Evolutionary conservation across 768 basidiomycete species (phyloP).

Genomic region (Strobilomyces confusus): DNA sequence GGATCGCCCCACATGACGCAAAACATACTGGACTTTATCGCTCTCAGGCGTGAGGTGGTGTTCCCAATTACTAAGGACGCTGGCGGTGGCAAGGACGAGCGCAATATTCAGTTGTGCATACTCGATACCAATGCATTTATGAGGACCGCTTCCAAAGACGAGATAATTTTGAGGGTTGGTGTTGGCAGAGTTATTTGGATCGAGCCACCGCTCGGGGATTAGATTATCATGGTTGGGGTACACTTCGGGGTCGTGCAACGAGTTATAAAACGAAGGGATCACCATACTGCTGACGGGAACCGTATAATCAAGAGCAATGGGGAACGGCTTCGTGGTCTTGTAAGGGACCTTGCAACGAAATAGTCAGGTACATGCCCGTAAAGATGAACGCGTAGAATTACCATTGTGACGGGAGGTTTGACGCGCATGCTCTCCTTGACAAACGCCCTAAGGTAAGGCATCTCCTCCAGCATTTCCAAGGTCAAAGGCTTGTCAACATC

Average conservation of each 20-base stretch:
- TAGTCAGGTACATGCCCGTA: slow-evolving; percentile 2
- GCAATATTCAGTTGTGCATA: slow-evolving; percentile 92
- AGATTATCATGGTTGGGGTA: slow-evolving; percentile 86
- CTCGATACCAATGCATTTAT: slow-evolving; percentile 88
- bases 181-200: slow-evolving; percentile 72
- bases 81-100: slow-evolving; percentile 79
- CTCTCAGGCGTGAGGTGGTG: slow-evolving; percentile 80
- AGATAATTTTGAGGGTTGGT: slow-evolving; percentile 91
- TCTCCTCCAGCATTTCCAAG: slow-evolving; percentile 85
- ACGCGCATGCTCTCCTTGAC: slow-evolving; percentile 92
- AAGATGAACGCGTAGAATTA: slow-evolving; percentile 25
- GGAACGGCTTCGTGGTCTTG: slow-evolving; percentile 83
- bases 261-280: slow-evolving; percentile 90
- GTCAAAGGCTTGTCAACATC: slow-evolving; percentile 75
- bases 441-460: slow-evolving; percentile 89
- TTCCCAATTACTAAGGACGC: slow-evolving; percentile 76
- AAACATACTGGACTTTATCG: slow-evolving; percentile 74
- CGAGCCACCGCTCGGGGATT: slow-evolving; percentile 90
- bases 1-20: not conserved
- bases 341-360: slow-evolving; percentile 76
- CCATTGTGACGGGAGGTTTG: slow-evolving; percentile 96
- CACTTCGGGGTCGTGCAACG: slow-evolving; percentile 82
- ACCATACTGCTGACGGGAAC: slow-evolving; percentile 91
- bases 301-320: slow-evolving; percentile 86
- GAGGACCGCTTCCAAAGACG: slow-evolving; percentile 91